Evolutionary conservation across 1,139 yeast genomes (phyloP), one percentile per base, ranked within the genome.

Genomic region (Spathaspora sp.): DNA sequence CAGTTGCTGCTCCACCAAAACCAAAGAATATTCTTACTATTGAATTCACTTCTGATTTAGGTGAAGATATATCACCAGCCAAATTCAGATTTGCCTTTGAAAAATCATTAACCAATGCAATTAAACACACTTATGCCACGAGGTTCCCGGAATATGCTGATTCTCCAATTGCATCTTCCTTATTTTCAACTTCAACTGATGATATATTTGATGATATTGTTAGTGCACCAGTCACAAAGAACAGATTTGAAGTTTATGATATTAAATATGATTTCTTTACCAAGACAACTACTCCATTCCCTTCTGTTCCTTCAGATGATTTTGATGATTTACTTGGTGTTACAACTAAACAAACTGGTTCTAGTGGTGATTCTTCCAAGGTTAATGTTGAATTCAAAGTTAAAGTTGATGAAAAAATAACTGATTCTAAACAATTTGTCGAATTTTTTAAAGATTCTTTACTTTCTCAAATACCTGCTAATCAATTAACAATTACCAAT

Each of bases 171-270:
- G 57, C 66, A 6, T 54, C 57, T 18, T 42, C 56, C 10, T 44
- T 50, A 15, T 48, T 49, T 39, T 13, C 36, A 31, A 52, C 44
- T 20, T 47, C 56, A 43, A 67, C 68, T 47, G 88, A 82, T 54
- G 82, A 84, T 33, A 55, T 82, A 13, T 87, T 87, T 58, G 93
- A 86, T 58, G 86, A 80, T 38, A 68, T 87, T 52, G 56, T 86
- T 42, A 73, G 82, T 4, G 81, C 84, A 24, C 70, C 85, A 36
- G 80, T 81, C 36, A 78, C 78, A 40, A 68, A 78, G 31, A 78
- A 77, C 43, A 75, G 90, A 63, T 84, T 88, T 60, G 70, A 70
- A 39, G 78, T 80, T 45, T 56, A 54, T 40, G 68, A 62, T 41
- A 56, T 70, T 36, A 49, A 56, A 15, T 72, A 66, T 53, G 57